Evolutionary conservation across 2,329 filamentous ascomycete genomes (phyloP).

Genomic region (Botrytis medusae): DNA sequence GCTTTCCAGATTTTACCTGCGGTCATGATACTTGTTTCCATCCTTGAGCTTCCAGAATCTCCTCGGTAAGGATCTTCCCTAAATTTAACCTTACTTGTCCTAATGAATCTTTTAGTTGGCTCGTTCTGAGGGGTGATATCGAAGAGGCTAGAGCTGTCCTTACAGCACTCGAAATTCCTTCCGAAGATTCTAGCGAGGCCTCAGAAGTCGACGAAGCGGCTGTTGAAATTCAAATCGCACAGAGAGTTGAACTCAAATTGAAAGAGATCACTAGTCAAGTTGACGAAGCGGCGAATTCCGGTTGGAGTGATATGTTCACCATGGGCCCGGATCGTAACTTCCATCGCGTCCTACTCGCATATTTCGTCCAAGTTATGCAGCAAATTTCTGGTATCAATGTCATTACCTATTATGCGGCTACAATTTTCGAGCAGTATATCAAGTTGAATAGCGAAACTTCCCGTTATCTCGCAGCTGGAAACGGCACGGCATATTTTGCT

Average conservation of each 20-base stretch:
- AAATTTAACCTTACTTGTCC: not conserved
- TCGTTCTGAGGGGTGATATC: conserved; percentile 38
- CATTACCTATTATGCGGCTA: conserved; percentile 49
- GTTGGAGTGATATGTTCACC: conserved; percentile 17
- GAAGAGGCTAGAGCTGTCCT: conserved; percentile 42
- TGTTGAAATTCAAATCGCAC: not conserved
- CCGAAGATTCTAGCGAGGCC: conserved; percentile 45
- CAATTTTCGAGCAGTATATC: conserved; percentile 52
- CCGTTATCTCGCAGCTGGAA: conserved; percentile 56
- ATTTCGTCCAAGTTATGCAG: conserved; percentile 60
- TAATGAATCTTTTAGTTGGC: conserved; percentile 35
- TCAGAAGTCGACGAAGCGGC: conserved; percentile 4
- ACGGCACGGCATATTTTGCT: conserved; percentile 30
- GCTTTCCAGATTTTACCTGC: conserved; percentile 23
- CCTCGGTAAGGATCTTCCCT: conserved; percentile 27
- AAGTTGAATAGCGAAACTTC: conserved; percentile 49
- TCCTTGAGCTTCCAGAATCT: conserved; percentile 40
- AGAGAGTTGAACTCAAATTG: not conserved
- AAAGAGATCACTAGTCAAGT: conserved; percentile 38
- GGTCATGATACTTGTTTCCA: conserved; percentile 16
- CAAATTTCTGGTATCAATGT: conserved; percentile 49
- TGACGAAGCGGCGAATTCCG: not conserved
- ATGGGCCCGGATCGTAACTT: conserved; percentile 45
- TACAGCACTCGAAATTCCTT: conserved; percentile 23
- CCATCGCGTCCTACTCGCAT: conserved; percentile 69